A percentile compares a stretch with the other conserved stretches of the same genome.
Evolutionary conservation across 345 rosid genomes (phyloP).

Genomic region (Odontarrhena argentea): DNA sequence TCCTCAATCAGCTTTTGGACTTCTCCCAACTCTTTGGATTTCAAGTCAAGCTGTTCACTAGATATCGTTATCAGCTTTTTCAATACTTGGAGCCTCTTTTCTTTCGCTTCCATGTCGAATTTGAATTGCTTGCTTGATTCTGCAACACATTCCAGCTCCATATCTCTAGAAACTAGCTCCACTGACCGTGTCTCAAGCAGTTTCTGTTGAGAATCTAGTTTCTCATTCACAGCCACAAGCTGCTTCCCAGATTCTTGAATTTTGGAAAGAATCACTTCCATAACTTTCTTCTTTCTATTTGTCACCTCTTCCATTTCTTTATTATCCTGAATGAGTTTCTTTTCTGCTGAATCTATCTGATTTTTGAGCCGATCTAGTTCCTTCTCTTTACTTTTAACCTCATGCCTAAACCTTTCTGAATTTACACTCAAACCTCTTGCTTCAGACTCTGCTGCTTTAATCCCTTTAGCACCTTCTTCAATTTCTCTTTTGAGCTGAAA

Average conservation of each 20-base stretch:
- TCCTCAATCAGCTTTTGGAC: slow-evolving; percentile 1
- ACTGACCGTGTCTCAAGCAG: not conserved
- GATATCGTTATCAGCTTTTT: slow-evolving; percentile 7
- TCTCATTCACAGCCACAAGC: slow-evolving; percentile 8
- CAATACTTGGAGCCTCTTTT: slow-evolving; percentile 20
- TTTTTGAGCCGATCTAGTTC: slow-evolving; percentile 16
- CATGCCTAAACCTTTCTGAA: slow-evolving; percentile 20
- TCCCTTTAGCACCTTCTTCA: no score
- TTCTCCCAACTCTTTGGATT: slow-evolving; percentile 12
- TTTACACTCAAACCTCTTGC: not conserved
- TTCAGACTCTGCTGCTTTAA: not conserved
- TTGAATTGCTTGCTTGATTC: slow-evolving; percentile 4
- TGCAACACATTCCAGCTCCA: slow-evolving; percentile 20
- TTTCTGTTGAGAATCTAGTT: slow-evolving; percentile 2
- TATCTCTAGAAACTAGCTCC: slow-evolving; percentile 6
- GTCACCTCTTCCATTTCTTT: slow-evolving; percentile 18
- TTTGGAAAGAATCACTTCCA: slow-evolving; percentile 3
- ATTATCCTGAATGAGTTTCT: slow-evolving; percentile 9
- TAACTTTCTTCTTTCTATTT: not conserved
- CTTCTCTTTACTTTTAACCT: slow-evolving; percentile 22
- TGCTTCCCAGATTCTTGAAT: slow-evolving; percentile 14
- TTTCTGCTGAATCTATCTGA: slow-evolving; percentile 19
- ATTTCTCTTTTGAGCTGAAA: not conserved
- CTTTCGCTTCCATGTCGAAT: slow-evolving; percentile 4
- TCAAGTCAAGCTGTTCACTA: slow-evolving; percentile 14